phyloP scores from a whole-genome alignment of 441 rosid genomes.

The Arabidopsis lyrata region DNA sequence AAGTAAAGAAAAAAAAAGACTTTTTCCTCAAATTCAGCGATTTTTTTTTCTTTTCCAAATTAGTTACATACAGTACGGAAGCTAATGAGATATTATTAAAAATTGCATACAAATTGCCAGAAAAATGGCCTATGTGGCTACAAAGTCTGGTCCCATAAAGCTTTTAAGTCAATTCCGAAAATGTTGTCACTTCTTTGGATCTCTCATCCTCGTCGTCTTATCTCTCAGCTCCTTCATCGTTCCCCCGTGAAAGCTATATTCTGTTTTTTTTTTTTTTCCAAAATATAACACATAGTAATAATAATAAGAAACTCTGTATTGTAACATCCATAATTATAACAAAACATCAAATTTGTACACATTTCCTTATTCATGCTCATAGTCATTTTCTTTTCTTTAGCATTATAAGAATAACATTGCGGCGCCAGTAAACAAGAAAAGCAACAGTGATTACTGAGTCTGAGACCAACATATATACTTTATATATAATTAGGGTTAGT shows the following conservation, averaged over 20 bases:
- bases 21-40: conserved; percentile 29
- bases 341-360: conserved; percentile 8
- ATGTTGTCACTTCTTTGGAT: conserved; percentile 37
- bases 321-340: neutral
- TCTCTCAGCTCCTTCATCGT: conserved; percentile 44
- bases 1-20: neutral
- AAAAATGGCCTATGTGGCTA: conserved; percentile 19
- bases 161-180: conserved; percentile 42
- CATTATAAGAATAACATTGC: conserved; percentile 17
- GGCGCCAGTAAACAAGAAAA: conserved; percentile 17
- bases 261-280: conserved; percentile 29
- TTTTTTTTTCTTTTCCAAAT: conserved; percentile 24
- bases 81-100: conserved; percentile 31
- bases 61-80: conserved; percentile 39
- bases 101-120: conserved; percentile 24
- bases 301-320: neutral
- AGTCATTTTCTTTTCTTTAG: neutral
- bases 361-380: conserved; percentile 13
- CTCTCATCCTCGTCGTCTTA: conserved; percentile 40
- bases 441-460: conserved; percentile 16
- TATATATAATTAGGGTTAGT: neutral
- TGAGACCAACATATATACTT: conserved; percentile 26
- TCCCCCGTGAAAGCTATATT: conserved; percentile 45
- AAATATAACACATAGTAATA: neutral
- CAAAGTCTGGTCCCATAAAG: conserved; percentile 41